Evolutionary conservation across 192 early-diverging fungal genomes (phyloP), one percentile per base, ranked within the genome.

Genomic region (Lunasporangiospora selenospora): DNA sequence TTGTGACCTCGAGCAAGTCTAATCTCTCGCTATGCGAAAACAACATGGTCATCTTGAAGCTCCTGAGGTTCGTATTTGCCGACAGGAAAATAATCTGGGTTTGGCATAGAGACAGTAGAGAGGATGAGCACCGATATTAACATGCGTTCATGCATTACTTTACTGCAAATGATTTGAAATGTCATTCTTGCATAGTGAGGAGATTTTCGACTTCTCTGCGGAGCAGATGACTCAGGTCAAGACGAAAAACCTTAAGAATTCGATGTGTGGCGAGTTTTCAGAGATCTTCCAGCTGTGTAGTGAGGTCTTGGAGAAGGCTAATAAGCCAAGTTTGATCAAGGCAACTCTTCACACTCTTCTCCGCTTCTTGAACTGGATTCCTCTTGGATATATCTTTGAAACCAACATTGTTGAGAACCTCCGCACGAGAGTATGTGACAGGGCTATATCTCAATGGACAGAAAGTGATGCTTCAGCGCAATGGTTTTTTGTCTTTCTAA

Each of bases 21-120:
- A 98, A 93, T 62, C 78, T 98, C 11, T 81, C 94, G 6, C 80
- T 99, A 12, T 99, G 98, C 73, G 97, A 98, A 71, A 99, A 99
- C 85, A 99, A 98, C 82, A 99, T 99, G 96, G 91, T 89, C 37
- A 99, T 99, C 62, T 82, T 99, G 39, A 98, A 99, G 65, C 81
- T 99, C 31, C 83, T 99, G 32, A 97, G 93, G 93, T 94, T 69
- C 7, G 62, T 47, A 40, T 24, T 4, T n/a, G n/a, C n/a, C n/a
- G n/a, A n/a, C n/a, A n/a, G n/a, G n/a, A n/a, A n/a, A n/a, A n/a
- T n/a, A n/a, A n/a, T n/a, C n/a, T n/a, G n/a, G n/a, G n/a, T n/a
- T n/a, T n/a, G n/a, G n/a, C n/a, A n/a, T n/a, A n/a, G n/a, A n/a
- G n/a, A n/a, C n/a, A n/a, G n/a, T n/a, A n/a, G n/a, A n/a, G n/a